These are phyloP conservation scores for Trametes coccinea DNA, from an alignment of 768 basidiomycete species.

Conservation along the genomic window DNA sequence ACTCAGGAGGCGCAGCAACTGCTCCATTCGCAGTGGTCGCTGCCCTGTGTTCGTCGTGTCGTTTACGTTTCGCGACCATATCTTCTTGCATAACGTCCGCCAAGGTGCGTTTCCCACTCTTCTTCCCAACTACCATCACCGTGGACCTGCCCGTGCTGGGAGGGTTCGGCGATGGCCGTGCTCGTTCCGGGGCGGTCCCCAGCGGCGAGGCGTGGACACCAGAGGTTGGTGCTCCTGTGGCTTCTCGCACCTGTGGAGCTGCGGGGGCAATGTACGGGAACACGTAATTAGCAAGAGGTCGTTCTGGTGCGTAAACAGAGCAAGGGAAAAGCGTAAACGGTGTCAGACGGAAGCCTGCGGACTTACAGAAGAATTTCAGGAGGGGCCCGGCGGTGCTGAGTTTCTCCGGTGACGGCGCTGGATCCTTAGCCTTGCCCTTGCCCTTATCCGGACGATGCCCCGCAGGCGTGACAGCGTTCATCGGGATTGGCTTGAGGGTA, in stretches of 20 bases:
- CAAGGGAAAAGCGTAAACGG: conserved; percentile 12
- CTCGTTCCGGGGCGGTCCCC: conserved; percentile 1
- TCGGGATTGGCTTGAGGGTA: conserved; percentile 43
- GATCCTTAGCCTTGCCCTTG: conserved; percentile 49
- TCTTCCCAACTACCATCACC: conserved; percentile 44
- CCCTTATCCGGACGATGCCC: conserved; percentile 23
- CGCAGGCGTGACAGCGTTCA: conserved; percentile 25
- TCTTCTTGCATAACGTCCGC: conserved; percentile 72
- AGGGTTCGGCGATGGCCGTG: conserved; percentile 6
- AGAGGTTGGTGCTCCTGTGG: background rate
- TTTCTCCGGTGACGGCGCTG: conserved; percentile 33
- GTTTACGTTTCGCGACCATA: conserved; percentile 51
- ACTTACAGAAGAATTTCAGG: conserved; percentile 66
- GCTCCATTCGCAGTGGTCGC: conserved; percentile 22
- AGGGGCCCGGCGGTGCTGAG: conserved; percentile 37
- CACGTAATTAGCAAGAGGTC: conserved; percentile 19
- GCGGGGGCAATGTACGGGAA: conserved; percentile 17
- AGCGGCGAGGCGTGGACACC: background rate
- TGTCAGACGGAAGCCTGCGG: conserved; percentile 4
- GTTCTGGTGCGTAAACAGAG: background rate
- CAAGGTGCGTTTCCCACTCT: conserved; percentile 77
- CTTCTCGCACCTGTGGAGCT: conserved; percentile 20
- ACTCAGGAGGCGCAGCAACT: background rate
- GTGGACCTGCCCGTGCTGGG: conserved; percentile 5
- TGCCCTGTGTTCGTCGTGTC: conserved; percentile 30